Evolutionary conservation across 208 protist genomes (phyloP).

Genomic region (Leishmania amazonensis): DNA sequence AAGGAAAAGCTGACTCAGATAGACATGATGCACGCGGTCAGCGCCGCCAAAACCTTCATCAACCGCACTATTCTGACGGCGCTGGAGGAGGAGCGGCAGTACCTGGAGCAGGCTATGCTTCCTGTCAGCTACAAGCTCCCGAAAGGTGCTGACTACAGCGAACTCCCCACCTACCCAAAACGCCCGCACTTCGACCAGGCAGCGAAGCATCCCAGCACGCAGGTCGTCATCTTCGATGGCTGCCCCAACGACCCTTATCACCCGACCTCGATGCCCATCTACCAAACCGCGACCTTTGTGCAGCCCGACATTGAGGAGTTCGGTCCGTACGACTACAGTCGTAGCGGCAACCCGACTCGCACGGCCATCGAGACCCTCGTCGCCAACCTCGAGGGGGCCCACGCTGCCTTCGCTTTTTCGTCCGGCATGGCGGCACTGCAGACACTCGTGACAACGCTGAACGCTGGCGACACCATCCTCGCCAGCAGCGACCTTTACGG

Average conservation of each 20-base stretch:
- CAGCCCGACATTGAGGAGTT: slow-evolving; percentile 81
- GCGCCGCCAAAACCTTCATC: slow-evolving; percentile 41
- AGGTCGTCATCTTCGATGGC: slow-evolving; percentile 87
- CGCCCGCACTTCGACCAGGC: slow-evolving; percentile 81
- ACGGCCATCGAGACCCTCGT: slow-evolving; percentile 90
- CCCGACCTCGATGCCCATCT: slow-evolving; percentile 87
- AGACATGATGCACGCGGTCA: slow-evolving; percentile 58
- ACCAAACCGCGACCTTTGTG: slow-evolving; percentile 93
- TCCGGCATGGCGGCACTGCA: slow-evolving; percentile 88
- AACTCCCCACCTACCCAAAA: slow-evolving; percentile 70
- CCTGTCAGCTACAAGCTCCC: slow-evolving; percentile 40
- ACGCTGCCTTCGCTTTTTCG: slow-evolving; percentile 88
- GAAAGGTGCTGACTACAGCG: slow-evolving; percentile 47
- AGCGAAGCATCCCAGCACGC: slow-evolving; percentile 60
- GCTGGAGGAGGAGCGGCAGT: slow-evolving; percentile 57
- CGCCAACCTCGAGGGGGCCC: slow-evolving; percentile 91
- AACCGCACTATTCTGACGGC: slow-evolving; percentile 50
- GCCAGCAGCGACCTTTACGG: slow-evolving; percentile 94
- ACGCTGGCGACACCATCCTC: slow-evolving; percentile 74
- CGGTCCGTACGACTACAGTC: slow-evolving; percentile 93
- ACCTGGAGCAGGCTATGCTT: slow-evolving; percentile 46
- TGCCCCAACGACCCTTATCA: slow-evolving; percentile 91
- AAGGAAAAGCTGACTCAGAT: slow-evolving; percentile 47
- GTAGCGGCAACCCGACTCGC: slow-evolving; percentile 94
- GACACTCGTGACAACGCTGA: slow-evolving; percentile 85